phyloP scores from a whole-genome alignment of 2,329 filamentous ascomycete species.

The Colletotrichum sublineola region DNA sequence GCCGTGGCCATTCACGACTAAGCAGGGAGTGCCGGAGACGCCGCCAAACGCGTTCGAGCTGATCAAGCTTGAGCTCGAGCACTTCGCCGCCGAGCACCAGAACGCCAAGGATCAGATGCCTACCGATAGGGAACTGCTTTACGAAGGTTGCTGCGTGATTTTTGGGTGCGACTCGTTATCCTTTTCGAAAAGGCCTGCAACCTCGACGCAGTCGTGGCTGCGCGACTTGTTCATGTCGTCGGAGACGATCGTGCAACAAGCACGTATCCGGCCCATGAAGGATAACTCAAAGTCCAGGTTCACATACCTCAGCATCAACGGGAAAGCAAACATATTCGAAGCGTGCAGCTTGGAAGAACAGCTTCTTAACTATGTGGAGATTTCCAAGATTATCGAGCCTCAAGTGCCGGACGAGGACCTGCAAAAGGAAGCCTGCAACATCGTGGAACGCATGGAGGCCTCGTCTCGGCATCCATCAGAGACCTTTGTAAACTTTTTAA shows the following conservation, averaged over 20 bases:
- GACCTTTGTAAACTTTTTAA: slow-evolving; percentile 20
- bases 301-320: slow-evolving; percentile 39
- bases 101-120: slow-evolving; percentile 11
- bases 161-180: slow-evolving; percentile 43
- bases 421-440: slow-evolving; percentile 29
- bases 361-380: slow-evolving; percentile 30
- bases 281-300: slow-evolving; percentile 22
- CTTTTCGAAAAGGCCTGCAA: slow-evolving; percentile 36
- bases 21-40: slow-evolving; percentile 40
- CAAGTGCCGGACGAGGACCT: slow-evolving; percentile 20
- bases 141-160: slow-evolving; percentile 40
- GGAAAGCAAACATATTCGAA: slow-evolving; percentile 37
- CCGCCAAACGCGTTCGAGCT: slow-evolving; percentile 36
- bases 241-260: slow-evolving; percentile 39
- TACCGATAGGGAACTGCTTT: slow-evolving; percentile 30
- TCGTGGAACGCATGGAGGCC: slow-evolving; percentile 16
- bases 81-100: slow-evolving; percentile 25
- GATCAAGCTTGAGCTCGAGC: slow-evolving; percentile 34
- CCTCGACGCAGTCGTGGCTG: slow-evolving; percentile 46
- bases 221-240: slow-evolving; percentile 45
- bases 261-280: slow-evolving; percentile 37
- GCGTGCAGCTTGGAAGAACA: slow-evolving; percentile 33
- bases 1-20: slow-evolving; percentile 49
- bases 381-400: slow-evolving; percentile 18
- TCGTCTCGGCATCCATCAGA: slow-evolving; percentile 16